These are phyloP conservation scores for Hirsutella thompsonii DNA, from an alignment of 2,329 filamentous ascomycete species.

Conservation along the genomic window DNA sequence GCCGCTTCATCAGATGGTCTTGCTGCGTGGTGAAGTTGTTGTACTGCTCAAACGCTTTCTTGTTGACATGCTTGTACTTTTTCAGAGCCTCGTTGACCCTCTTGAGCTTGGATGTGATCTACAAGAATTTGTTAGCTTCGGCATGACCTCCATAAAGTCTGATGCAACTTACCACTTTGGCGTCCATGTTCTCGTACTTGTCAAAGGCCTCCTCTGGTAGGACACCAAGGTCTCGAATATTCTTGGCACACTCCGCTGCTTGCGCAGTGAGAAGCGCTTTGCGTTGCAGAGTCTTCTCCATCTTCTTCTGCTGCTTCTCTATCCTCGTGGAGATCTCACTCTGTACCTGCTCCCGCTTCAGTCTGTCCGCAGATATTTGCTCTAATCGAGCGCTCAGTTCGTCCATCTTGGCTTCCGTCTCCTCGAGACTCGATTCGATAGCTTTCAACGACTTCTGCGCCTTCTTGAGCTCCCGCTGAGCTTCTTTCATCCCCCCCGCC, in stretches of 20 bases:
- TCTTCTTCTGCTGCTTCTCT: conserved; percentile 72
- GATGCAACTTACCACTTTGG: conserved; percentile 49
- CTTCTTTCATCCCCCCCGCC: conserved; percentile 59
- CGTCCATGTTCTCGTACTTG: conserved; percentile 75
- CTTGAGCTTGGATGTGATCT: conserved; percentile 59
- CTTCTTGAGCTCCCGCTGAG: conserved; percentile 69
- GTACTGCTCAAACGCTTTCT: conserved; percentile 98
- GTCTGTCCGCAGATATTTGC: conserved; percentile 40
- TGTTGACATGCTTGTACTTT: conserved; percentile 97
- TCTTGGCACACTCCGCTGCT: conserved; percentile 69
- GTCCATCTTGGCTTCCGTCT: conserved; percentile 63
- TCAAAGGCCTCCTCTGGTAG: conserved; percentile 88
- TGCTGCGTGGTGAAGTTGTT: conserved; percentile 92
- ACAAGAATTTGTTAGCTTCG: conserved; percentile 7
- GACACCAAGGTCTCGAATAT: conserved; percentile 85
- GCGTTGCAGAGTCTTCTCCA: conserved; percentile 86
- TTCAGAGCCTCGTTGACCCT: conserved; percentile 88
- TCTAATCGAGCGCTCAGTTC: conserved; percentile 34
- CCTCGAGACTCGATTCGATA: conserved; percentile 55
- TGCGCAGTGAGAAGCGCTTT: conserved; percentile 69
- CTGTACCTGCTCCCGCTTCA: conserved; percentile 56
- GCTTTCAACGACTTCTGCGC: conserved; percentile 54
- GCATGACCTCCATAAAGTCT: neutral
- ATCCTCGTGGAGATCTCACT: conserved; percentile 67
- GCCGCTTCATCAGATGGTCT: conserved; percentile 71